Evolutionary conservation across 1,284 basidiomycete species (phyloP).

Genomic region (Rhodotorula sp.): DNA sequence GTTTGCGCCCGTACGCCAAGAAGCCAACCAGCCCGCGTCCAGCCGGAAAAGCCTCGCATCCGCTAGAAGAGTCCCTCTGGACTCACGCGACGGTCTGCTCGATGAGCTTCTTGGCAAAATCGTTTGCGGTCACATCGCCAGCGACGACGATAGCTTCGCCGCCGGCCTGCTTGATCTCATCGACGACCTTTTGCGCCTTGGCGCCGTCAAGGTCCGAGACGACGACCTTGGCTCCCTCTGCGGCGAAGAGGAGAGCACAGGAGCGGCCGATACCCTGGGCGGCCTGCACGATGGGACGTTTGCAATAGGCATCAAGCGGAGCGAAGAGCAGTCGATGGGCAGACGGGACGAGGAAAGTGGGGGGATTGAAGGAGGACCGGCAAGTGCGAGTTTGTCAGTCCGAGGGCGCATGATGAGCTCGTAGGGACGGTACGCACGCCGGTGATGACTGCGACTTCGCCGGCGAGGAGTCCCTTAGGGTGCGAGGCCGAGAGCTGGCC

Average conservation of each 20-base stretch:
- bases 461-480: constrained; percentile 61
- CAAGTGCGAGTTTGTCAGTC: too few species aligned
- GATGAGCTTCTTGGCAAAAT: constrained; percentile 75
- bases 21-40: not conserved
- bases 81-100: constrained; percentile 71
- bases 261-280: constrained; percentile 78
- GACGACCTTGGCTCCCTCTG: constrained; percentile 81
- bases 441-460: constrained; percentile 81
- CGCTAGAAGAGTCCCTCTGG: not conserved
- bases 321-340: not conserved
- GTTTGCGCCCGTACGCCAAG: not conserved
- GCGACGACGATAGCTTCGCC: constrained; percentile 70
- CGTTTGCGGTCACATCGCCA: constrained; percentile 74
- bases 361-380: not conserved
- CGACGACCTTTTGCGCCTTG: constrained; percentile 64
- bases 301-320: not conserved
- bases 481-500: constrained; percentile 61
- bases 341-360: not conserved
- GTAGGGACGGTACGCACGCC: constrained; percentile 54
- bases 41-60: not conserved
- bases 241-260: constrained; percentile 72
- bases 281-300: constrained; percentile 48
- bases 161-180: constrained; percentile 70
- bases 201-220: constrained; percentile 58
- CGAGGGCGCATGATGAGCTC: too few species aligned